Conservation (phyloP, 257 asterid species). For the Solanum corneliomulleri region DNA sequence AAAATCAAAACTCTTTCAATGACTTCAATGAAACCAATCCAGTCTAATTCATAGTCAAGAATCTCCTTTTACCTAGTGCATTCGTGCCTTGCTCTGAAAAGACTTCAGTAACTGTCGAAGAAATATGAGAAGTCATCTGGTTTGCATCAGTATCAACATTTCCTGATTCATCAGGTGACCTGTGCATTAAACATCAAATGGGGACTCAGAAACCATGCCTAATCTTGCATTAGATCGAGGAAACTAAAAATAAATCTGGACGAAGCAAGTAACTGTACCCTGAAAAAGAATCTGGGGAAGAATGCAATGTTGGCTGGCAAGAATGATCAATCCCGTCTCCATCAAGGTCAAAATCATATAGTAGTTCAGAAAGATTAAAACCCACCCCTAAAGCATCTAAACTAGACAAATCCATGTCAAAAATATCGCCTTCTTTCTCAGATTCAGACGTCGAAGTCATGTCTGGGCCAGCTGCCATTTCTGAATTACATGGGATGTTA, state of each 20-base stretch:
- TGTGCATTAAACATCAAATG: constrained; percentile 15
- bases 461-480: constrained; percentile 27
- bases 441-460: constrained; percentile 53
- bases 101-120: constrained; percentile 44
- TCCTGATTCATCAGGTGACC: constrained; percentile 38
- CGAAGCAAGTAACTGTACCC: constrained; percentile 9
- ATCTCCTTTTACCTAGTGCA: constrained; percentile 33
- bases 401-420: constrained; percentile 60
- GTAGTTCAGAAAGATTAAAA: constrained; percentile 24
- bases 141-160: constrained; percentile 17
- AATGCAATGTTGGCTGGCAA: constrained; percentile 7
- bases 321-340: constrained; percentile 17
- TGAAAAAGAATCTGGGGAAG: constrained; percentile 27
- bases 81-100: constrained; percentile 30
- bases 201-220: not conserved
- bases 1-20: not conserved
- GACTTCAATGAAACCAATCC: not conserved
- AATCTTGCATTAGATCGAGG: not conserved
- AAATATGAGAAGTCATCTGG: constrained; percentile 32
- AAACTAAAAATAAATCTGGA: not conserved
- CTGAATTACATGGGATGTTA: constrained; percentile 25
- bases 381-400: constrained; percentile 54
- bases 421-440: constrained; percentile 44
- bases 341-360: constrained; percentile 28
- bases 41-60: not conserved